Conservation (phyloP, 73 alveolate species). For the Breviolum minutum region DNA sequence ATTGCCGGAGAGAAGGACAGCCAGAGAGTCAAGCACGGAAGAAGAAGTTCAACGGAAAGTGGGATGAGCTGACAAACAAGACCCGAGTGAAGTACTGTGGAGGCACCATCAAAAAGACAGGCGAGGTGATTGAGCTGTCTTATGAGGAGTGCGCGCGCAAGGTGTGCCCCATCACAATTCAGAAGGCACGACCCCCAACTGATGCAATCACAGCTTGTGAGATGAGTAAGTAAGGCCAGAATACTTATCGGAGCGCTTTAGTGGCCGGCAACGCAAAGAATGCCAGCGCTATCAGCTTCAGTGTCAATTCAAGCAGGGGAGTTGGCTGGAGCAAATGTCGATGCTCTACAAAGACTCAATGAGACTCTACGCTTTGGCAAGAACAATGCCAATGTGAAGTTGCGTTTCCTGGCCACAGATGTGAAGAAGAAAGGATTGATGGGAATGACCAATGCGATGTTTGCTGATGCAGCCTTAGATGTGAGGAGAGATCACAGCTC, state of each 20-base stretch:
- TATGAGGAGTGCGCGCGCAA: conserved; percentile 5
- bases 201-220: not conserved
- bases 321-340: not conserved
- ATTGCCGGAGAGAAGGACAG: not conserved
- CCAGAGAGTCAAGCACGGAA: not conserved
- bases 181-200: not conserved
- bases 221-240: not conserved
- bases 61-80: not conserved
- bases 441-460: not conserved
- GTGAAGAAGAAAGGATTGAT: not conserved
- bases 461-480: not conserved
- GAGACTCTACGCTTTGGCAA: not conserved
- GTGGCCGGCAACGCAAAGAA: not conserved
- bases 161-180: conserved; percentile 21
- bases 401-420: not conserved
- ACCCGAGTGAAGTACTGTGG: conserved; percentile 20
- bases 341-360: not conserved
- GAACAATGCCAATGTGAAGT: not conserved
- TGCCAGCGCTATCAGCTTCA: conserved; percentile 19
- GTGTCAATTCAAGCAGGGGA: conserved; percentile 4
- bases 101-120: not conserved
- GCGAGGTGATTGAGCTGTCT: not conserved
- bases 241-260: not conserved
- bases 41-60: conserved; percentile 15
- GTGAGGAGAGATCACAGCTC: not conserved